phyloP scores from a whole-genome alignment of 2,329 filamentous ascomycete species.

The Endothia cerciana region DNA sequence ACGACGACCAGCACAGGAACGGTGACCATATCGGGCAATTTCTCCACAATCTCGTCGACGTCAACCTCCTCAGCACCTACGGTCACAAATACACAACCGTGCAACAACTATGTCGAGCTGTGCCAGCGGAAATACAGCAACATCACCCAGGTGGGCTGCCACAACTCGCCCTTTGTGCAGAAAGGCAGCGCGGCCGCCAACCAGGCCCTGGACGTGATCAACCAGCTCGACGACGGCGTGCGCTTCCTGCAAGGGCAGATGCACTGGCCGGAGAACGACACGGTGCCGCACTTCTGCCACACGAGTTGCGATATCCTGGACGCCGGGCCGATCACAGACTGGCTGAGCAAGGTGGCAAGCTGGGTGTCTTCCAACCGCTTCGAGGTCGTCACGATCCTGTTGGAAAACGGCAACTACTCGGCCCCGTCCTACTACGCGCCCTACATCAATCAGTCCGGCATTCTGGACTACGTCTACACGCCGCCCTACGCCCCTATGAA shows the following conservation, averaged over 20 bases:
- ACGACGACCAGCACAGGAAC: constrained; percentile 42
- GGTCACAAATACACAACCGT: constrained; percentile 74
- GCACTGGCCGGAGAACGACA: constrained; percentile 56
- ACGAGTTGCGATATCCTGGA: constrained; percentile 82
- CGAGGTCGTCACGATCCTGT: constrained; percentile 84
- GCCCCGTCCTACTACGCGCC: constrained; percentile 64
- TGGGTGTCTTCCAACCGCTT: constrained; percentile 82
- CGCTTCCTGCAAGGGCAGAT: constrained; percentile 68
- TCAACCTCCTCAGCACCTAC: constrained; percentile 44
- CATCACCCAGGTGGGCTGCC: constrained; percentile 75
- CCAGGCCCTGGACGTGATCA: constrained; percentile 68
- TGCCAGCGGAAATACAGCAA: constrained; percentile 79
- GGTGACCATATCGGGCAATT: constrained; percentile 42
- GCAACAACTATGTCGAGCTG: constrained; percentile 79
- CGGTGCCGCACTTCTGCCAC: constrained; percentile 77
- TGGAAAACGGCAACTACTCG: constrained; percentile 83
- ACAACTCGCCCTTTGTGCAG: constrained; percentile 80
- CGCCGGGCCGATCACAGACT: constrained; percentile 75
- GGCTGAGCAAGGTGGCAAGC: constrained; percentile 67
- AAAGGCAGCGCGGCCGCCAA: constrained; percentile 75
- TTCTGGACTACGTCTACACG: constrained; percentile 73
- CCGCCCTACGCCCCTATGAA: constrained; percentile 71
- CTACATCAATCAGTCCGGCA: constrained; percentile 71
- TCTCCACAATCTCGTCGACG: constrained; percentile 44
- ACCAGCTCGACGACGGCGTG: constrained; percentile 78